Conservation (phyloP, 441 rosid species). For the Gossypium davidsonii region DNA sequence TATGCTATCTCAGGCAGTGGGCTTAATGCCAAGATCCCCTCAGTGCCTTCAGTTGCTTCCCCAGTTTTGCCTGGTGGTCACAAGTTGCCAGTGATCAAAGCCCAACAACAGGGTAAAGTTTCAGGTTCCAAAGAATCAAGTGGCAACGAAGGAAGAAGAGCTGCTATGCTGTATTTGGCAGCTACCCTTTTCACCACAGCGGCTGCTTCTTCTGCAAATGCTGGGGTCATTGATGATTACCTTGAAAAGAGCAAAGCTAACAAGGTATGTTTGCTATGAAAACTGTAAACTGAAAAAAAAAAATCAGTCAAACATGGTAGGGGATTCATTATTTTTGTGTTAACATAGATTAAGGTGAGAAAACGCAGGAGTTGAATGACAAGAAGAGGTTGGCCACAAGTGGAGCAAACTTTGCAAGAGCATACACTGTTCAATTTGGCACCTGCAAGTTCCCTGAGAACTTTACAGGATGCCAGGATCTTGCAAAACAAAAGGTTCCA, state of each 20-base stretch:
- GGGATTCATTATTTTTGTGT: not conserved
- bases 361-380: conserved; percentile 71
- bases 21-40: conserved; percentile 45
- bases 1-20: conserved; percentile 56
- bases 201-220: conserved; percentile 53
- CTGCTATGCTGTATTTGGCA: conserved; percentile 56
- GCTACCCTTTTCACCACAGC: conserved; percentile 64
- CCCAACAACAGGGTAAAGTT: conserved; percentile 31
- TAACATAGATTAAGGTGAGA: not conserved
- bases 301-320: not conserved
- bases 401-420: conserved; percentile 93
- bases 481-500: conserved; percentile 85
- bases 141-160: conserved; percentile 57
- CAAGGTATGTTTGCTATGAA: conserved; percentile 47
- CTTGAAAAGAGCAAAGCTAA: conserved; percentile 86
- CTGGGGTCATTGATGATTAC: conserved; percentile 77
- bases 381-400: conserved; percentile 91
- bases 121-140: conserved; percentile 26
- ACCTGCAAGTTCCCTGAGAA: conserved; percentile 94
- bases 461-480: conserved; percentile 98
- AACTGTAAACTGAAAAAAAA: not conserved
- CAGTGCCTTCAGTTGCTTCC: conserved; percentile 30
- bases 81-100: conserved; percentile 58
- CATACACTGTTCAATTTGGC: conserved; percentile 83
- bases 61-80: conserved; percentile 29